Percentiles rank a stretch among this genome's conserved stretches.
phyloP scores from a whole-genome alignment of 345 rosid species.

The Eutrema heterophyllum region DNA sequence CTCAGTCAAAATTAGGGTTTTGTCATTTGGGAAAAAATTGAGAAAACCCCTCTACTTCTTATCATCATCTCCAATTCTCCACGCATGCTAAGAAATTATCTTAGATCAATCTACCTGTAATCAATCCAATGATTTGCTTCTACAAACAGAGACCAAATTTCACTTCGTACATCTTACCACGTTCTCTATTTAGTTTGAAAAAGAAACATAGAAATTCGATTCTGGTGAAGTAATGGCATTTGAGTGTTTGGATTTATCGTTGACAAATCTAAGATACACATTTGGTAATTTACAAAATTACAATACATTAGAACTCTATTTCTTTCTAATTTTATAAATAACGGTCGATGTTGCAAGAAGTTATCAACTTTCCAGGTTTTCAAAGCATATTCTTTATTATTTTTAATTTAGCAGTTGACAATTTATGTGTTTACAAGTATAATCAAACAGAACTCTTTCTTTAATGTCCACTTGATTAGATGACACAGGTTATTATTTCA shows the following conservation, averaged over 20 bases:
- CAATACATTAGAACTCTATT: not conserved
- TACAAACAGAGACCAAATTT: not conserved
- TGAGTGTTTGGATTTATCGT: not conserved
- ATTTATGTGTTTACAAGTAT: not conserved
- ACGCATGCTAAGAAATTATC: not conserved
- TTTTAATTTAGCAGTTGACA: slow-evolving; percentile 3
- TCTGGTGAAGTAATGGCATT: not conserved
- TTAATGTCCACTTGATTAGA: not conserved
- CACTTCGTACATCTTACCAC: not conserved
- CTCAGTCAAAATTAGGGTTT: not conserved
- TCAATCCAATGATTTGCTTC: not conserved
- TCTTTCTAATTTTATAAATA: not conserved
- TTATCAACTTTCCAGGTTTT: not conserved
- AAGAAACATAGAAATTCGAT: not conserved
- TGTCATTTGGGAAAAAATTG: too few species aligned
- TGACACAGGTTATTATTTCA: not conserved
- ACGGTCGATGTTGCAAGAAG: not conserved
- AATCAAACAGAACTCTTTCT: not conserved
- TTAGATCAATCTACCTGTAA: not conserved
- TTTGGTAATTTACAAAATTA: not conserved
- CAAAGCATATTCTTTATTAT: not conserved
- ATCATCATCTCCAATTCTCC: not conserved
- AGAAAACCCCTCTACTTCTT: not conserved
- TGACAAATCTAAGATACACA: not conserved
- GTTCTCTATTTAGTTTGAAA: not conserved